Conservation (phyloP, 2,329 filamentous ascomycete species). For the Claviceps monticola region DNA sequence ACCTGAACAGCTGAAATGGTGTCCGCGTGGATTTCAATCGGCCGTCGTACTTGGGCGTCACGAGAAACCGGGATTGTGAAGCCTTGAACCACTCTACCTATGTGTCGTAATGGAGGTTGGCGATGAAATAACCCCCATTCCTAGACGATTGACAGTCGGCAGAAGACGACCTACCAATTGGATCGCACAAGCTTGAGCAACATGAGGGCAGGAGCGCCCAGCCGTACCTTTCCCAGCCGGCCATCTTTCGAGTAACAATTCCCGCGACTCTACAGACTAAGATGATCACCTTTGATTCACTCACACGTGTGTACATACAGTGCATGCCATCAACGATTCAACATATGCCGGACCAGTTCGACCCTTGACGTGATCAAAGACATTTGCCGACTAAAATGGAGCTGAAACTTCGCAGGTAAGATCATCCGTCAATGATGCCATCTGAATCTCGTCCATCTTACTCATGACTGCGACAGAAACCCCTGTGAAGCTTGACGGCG, state of each 20-base stretch:
- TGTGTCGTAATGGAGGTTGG: no score
- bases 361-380: background rate
- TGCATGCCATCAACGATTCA: no score
- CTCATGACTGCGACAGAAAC: background rate
- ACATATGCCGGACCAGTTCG: background rate
- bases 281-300: background rate
- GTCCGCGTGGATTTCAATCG: no score
- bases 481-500: background rate
- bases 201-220: background rate
- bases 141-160: no score
- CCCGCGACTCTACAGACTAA: no score
- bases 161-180: no score
- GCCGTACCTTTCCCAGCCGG: constrained; percentile 1
- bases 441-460: no score
- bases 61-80: background rate
- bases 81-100: no score
- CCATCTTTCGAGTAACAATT: background rate
- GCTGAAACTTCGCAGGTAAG: background rate
- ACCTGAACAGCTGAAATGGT: no score
- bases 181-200: background rate
- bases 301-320: background rate
- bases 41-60: no score
- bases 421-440: background rate
- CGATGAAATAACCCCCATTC: no score
- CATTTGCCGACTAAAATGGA: background rate